Conservation (phyloP, 108 stramenopile genomes). For the Bacterosira constricta region DNA sequence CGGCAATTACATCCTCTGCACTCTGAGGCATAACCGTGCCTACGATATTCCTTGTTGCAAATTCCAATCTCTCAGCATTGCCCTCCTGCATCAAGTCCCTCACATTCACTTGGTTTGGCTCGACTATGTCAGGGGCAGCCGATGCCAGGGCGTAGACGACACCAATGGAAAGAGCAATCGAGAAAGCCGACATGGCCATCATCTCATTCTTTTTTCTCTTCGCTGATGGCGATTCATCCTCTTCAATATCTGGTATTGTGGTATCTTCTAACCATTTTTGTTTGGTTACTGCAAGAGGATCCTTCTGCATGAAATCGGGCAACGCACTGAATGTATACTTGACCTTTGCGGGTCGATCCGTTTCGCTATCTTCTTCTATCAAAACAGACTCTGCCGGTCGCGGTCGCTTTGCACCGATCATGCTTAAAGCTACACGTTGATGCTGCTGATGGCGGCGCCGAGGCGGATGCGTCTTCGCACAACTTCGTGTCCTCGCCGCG, state of each 20-base stretch:
- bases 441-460: neutral
- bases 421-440: neutral
- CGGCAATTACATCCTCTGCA: slow-evolving; percentile 68
- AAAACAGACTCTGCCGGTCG: too few species aligned
- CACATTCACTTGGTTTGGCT: slow-evolving; percentile 12
- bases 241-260: neutral
- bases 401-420: neutral
- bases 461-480: neutral
- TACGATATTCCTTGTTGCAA: slow-evolving; percentile 53
- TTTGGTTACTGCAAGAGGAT: slow-evolving; percentile 22
- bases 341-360: neutral
- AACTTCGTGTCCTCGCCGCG: neutral
- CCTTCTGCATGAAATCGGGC: slow-evolving; percentile 48
- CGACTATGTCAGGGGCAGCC: slow-evolving; percentile 24
- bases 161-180: slow-evolving; percentile 33
- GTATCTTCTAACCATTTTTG: slow-evolving; percentile 16
- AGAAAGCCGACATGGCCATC: slow-evolving; percentile 52
- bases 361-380: neutral
- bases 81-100: slow-evolving; percentile 18
- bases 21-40: slow-evolving; percentile 59
- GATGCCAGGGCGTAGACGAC: slow-evolving; percentile 53
- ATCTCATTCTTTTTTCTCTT: slow-evolving; percentile 34
- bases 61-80: slow-evolving; percentile 23
- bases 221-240: slow-evolving; percentile 1
- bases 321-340: slow-evolving; percentile 14